Percentiles rank a stretch among this genome's conserved stretches.
phyloP scores from a whole-genome alignment of 495 filamentous ascomycete species.

The Tricharina praecox region DNA sequence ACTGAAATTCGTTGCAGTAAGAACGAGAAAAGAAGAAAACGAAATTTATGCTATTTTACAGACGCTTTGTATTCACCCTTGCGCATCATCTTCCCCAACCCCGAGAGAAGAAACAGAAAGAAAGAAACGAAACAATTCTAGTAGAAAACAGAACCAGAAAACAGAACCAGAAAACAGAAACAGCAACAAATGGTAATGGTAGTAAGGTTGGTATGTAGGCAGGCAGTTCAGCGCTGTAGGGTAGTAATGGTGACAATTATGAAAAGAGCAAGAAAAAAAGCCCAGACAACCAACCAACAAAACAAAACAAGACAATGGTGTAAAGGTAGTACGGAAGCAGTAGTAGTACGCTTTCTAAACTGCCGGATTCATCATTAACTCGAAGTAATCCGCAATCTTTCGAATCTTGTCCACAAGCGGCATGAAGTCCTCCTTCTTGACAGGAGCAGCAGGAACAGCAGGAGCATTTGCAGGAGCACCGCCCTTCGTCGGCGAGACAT shows the following conservation, averaged over 20 bases:
- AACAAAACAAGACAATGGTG: not conserved
- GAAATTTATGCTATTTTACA: too few species aligned
- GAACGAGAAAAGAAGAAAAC: too few species aligned
- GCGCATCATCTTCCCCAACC: too few species aligned
- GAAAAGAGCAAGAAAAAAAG: not conserved
- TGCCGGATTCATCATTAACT: not conserved
- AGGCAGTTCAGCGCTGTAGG: too few species aligned
- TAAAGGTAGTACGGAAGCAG: not conserved
- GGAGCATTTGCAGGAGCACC: not conserved
- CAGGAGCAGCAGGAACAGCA: not conserved
- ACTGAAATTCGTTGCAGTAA: too few species aligned
- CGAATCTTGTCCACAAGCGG: slow-evolving; percentile 3
- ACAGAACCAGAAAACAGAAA: not conserved
- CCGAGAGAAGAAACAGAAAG: not conserved
- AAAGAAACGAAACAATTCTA: not conserved
- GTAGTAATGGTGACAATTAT: not conserved
- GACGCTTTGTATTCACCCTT: too few species aligned
- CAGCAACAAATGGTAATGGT: not conserved
- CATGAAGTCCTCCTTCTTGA: slow-evolving; percentile 1
- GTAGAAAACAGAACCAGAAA: not conserved
- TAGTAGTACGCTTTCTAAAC: too few species aligned
- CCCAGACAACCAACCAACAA: not conserved
- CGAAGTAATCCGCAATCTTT: not conserved
- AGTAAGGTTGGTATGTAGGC: not conserved
- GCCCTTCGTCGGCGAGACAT: not conserved